Evolutionary conservation across 164 flowering plant species (phyloP).

Genomic region (Cinnamomum chago): DNA sequence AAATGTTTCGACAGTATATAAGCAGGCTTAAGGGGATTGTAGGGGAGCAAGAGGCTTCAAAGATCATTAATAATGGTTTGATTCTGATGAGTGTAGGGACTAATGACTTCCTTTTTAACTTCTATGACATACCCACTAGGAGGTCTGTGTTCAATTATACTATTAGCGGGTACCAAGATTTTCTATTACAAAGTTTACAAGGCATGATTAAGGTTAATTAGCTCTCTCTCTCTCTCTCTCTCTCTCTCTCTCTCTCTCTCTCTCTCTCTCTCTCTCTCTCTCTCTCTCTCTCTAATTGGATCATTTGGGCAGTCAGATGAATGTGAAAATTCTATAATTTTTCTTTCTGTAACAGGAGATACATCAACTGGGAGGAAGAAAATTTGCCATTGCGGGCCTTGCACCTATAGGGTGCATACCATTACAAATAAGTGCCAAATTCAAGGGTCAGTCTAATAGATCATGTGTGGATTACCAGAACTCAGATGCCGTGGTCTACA

Average conservation of each 20-base stretch:
- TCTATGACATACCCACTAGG: constrained; percentile 37
- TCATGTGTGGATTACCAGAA: constrained; percentile 4
- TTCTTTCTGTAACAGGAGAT: background rate
- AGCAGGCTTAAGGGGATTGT: constrained; percentile 26
- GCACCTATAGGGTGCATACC: constrained; percentile 8
- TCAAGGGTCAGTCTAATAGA: background rate
- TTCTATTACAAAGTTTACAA: constrained; percentile 18
- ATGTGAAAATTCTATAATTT: too few species aligned
- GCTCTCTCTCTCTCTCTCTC: background rate
- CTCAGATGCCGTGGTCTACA: constrained; percentile 4
- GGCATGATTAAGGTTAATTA: background rate
- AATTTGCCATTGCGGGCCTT: background rate
- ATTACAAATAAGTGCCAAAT: background rate
- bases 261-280: too few species aligned
- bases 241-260: background rate
- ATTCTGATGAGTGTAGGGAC: constrained; percentile 50
- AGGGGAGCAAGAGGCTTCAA: constrained; percentile 34
- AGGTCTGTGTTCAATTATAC: constrained; percentile 10
- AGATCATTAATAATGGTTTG: constrained; percentile 27
- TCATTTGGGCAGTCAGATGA: too few species aligned
- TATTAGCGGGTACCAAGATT: constrained; percentile 39
- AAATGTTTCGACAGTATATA: constrained; percentile 25
- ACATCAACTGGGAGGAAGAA: constrained; percentile 8
- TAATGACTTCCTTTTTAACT: constrained; percentile 48
- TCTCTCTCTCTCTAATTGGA: too few species aligned